Evolutionary conservation across 352 stramenopile species (phyloP).

Genomic region (Globisporangium parvum): DNA sequence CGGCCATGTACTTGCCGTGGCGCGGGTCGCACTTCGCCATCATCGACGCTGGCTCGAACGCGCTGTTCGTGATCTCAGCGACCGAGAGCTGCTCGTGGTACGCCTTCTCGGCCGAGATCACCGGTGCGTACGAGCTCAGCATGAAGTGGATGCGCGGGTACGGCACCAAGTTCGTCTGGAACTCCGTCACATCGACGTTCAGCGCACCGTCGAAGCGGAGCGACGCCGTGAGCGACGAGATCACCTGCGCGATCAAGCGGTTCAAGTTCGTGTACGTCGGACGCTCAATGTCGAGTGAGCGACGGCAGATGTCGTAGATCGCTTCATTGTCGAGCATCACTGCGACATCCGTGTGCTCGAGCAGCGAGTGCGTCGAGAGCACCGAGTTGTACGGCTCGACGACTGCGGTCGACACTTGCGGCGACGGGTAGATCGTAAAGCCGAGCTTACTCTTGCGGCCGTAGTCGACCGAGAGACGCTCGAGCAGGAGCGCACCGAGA

Average conservation of each 20-base stretch:
- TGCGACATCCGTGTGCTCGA: constrained; percentile 97
- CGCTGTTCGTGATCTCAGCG: constrained; percentile 97
- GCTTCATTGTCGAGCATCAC: constrained; percentile 99
- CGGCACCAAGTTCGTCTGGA: constrained; percentile 99
- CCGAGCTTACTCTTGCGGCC: constrained; percentile 97
- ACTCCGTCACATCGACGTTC: constrained; percentile 99
- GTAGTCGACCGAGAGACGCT: constrained; percentile 97
- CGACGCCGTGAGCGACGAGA: constrained; percentile 96
- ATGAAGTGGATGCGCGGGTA: constrained; percentile 99
- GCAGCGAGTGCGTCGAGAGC: constrained; percentile 95
- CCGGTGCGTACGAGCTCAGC: constrained; percentile 96
- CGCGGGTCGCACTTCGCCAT: constrained; percentile 99
- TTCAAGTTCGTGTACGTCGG: constrained; percentile 99
- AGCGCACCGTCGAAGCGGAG: constrained; percentile 97
- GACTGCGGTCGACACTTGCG: constrained; percentile 94
- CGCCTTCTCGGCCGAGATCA: constrained; percentile 97
- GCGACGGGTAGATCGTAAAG: constrained; percentile 97
- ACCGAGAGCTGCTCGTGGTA: constrained; percentile 97
- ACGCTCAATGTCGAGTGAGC: constrained; percentile 96
- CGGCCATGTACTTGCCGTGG: constrained; percentile 99
- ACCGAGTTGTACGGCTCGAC: constrained; percentile 99
- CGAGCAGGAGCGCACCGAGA: constrained; percentile 95
- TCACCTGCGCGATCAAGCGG: constrained; percentile 96
- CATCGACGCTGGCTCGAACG: constrained; percentile 97
- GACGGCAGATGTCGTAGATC: constrained; percentile 97